Conservation (phyloP, 805 yeast species). For the Lachancea quebecensis region DNA sequence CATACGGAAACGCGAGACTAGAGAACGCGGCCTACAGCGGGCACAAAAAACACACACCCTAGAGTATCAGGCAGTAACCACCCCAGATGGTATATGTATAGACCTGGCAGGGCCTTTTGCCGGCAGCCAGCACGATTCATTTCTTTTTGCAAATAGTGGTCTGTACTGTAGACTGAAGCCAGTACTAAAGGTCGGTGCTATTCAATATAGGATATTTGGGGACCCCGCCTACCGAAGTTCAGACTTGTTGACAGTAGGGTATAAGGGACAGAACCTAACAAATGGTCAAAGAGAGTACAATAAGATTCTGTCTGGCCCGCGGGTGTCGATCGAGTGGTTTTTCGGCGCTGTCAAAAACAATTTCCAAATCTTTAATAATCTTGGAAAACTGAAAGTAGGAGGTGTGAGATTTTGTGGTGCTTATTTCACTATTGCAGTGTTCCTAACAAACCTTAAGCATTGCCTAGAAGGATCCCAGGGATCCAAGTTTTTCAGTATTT, state of each 20-base stretch:
- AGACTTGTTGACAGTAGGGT: slow-evolving; percentile 1
- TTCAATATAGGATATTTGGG: not conserved
- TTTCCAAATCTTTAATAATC: not conserved
- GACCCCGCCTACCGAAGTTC: not conserved
- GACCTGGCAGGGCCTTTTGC: slow-evolving; percentile 1
- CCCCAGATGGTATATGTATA: slow-evolving; percentile 1
- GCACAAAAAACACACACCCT: not conserved
- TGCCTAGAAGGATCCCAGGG: slow-evolving; percentile 1
- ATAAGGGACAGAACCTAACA: slow-evolving; percentile 2
- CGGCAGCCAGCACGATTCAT: not conserved
- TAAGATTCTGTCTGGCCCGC: not conserved
- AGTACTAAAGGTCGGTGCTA: not conserved
- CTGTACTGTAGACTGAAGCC: not conserved
- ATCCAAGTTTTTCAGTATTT: not conserved
- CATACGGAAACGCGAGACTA: not conserved
- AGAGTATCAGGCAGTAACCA: not conserved
- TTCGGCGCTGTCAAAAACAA: slow-evolving; percentile 2
- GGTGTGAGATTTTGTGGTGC: slow-evolving; percentile 3
- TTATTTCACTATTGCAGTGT: not conserved
- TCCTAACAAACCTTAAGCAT: slow-evolving; percentile 1
- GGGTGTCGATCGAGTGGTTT: slow-evolving; percentile 3
- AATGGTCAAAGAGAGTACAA: not conserved
- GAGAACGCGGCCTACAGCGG: slow-evolving; percentile 2
- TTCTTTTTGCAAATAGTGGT: not conserved
- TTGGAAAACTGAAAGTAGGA: slow-evolving; percentile 1